Evolutionary conservation across 2,329 filamentous ascomycete genomes (phyloP).

Genomic region (Amylocarpus encephaloides): DNA sequence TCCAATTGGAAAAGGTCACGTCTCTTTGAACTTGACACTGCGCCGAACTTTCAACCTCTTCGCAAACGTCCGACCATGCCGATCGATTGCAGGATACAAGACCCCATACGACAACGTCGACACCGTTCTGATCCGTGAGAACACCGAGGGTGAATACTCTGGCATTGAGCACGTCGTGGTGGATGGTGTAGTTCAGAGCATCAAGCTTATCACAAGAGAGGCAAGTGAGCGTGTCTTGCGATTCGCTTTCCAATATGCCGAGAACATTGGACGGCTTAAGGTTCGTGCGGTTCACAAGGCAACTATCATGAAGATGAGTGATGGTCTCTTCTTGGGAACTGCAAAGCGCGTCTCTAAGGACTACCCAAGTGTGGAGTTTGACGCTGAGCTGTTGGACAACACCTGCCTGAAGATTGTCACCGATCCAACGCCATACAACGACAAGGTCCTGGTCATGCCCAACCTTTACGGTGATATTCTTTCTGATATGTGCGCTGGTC

Average conservation of each 20-base stretch:
- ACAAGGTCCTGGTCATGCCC: slow-evolving; percentile 97
- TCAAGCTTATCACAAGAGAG: slow-evolving; percentile 97
- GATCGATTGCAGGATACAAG: slow-evolving; percentile 95
- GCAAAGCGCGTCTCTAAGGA: slow-evolving; percentile 86
- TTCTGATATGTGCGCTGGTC: slow-evolving; percentile 97
- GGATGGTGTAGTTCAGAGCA: slow-evolving; percentile 96
- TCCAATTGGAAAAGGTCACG: slow-evolving; percentile 96
- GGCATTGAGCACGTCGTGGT: slow-evolving; percentile 98
- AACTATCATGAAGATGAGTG: slow-evolving; percentile 99
- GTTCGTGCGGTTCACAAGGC: slow-evolving; percentile 98
- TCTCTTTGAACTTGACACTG: slow-evolving; percentile 97
- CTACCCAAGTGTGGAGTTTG: slow-evolving; percentile 92
- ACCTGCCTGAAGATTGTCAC: slow-evolving; percentile 98
- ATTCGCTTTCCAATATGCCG: slow-evolving; percentile 97
- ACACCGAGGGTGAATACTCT: slow-evolving; percentile 99
- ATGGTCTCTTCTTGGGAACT: slow-evolving; percentile 92
- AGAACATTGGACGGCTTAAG: slow-evolving; percentile 90
- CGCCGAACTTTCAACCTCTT: slow-evolving; percentile 99
- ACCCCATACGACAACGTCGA: slow-evolving; percentile 96
- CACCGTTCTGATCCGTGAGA: slow-evolving; percentile 96
- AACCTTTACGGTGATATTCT: slow-evolving; percentile 99
- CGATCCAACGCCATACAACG: slow-evolving; percentile 93
- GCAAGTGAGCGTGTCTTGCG: slow-evolving; percentile 92
- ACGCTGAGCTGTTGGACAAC: slow-evolving; percentile 97
- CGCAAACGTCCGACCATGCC: slow-evolving; percentile 97